phyloP scores from a whole-genome alignment of 2,329 filamentous ascomycete genomes.

The Zasmidium citrigriseum region DNA sequence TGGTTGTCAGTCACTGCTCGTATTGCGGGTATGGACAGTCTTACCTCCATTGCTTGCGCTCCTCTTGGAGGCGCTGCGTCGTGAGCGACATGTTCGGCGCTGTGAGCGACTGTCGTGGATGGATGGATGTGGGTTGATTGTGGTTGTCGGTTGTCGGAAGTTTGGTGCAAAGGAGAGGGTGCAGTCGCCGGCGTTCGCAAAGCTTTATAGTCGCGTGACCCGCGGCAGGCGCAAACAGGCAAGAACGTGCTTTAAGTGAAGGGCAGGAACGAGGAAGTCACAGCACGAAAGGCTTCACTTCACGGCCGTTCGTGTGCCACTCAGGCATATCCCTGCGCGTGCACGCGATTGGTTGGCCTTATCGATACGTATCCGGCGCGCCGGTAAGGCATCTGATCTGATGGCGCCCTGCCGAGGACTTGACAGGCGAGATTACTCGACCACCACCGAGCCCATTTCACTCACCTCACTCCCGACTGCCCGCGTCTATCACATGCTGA shows the following conservation, averaged over 20 bases:
- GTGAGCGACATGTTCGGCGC: conserved; percentile 73
- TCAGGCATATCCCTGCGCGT: not conserved
- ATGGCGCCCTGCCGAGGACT: not conserved
- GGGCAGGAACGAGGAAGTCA: not conserved
- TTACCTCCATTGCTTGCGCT: conserved; percentile 62
- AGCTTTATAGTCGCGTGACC: not conserved
- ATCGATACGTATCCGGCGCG: not conserved
- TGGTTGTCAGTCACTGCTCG: conserved; percentile 10
- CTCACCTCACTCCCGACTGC: not conserved
- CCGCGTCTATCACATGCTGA: not conserved
- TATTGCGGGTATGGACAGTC: too few relatives aligned
- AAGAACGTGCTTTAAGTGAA: not conserved
- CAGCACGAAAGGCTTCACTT: not conserved
- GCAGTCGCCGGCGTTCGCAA: not conserved
- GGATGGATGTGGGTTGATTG: conserved; percentile 11
- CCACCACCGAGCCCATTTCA: not conserved
- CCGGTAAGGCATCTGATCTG: too few relatives aligned
- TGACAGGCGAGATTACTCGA: not conserved
- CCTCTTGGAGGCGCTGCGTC: conserved; percentile 82
- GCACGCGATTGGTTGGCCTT: not conserved
- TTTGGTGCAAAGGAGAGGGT: not conserved
- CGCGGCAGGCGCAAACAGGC: not conserved
- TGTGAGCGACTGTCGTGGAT: conserved; percentile 7
- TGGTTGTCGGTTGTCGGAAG: conserved; percentile 6
- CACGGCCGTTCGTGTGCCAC: not conserved